Base-by-base conservation (phyloP, 140 eudicot species). In the Anethum foeniculum region DNA sequence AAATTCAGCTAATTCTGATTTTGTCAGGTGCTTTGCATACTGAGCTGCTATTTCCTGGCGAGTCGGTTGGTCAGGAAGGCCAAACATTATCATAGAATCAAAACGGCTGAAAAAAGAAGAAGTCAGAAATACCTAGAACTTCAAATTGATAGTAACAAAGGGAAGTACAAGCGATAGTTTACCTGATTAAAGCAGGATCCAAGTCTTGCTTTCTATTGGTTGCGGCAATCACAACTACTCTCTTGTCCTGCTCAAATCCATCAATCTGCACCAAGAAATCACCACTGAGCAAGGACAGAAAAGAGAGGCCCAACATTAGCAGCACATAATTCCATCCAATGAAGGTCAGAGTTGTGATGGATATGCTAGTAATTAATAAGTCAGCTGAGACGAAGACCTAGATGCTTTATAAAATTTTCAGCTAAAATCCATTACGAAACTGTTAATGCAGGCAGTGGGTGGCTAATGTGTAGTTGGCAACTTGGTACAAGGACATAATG, bases 131-230 rank as follows among this genome's bases (percentile, higher is more conserved):
- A 64, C 76, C 51, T 25, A 71, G 73, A 83, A 14, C 19, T n/a
- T 25, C 64, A 16, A 76, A 49, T 28, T 19, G 25, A 65, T 48
- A n/a, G 8, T 34, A 13, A 65, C 34, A 23, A n/a, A 54, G 38
- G 39, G 46, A 32, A 51, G 27, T 23, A 64, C 18, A 67, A 30
- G 67, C 71, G 62, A 60, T 54, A 44, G 60, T 3, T 36, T 83
- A 95, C 99, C 99, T 95, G 67, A 92, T 83, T 69, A 95, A 86
- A 89, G 99, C 99, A 80, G 99, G 97, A 86, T 95, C 99, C 86
- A 95, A 96, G 75, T 95, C 99, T 80, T 92, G 97, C 82, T 92
- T 95, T 74, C 99, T 88, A 83, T 95, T 95, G 73, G 99, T 95
- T 79, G 99, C 99, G 62, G 99, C 99, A 80, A 95, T 88, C 38